Evolutionary conservation across 805 yeast species (phyloP).

Genomic region (Ogataea pilisensis): DNA sequence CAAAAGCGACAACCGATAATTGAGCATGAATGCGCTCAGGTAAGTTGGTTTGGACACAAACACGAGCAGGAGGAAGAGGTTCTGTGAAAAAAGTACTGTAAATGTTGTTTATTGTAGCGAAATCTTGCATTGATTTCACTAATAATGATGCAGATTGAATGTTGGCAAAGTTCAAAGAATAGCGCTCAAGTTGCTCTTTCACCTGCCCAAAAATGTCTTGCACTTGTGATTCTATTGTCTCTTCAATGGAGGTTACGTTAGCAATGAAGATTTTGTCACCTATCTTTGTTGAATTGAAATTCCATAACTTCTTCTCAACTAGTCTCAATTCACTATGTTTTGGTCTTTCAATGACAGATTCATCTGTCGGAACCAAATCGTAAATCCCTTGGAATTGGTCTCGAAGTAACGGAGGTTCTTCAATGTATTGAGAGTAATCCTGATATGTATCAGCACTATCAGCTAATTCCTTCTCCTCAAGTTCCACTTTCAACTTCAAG

Average conservation of each 20-base stretch:
- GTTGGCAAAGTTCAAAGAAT: conserved; percentile 37
- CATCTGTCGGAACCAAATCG: conserved; percentile 3
- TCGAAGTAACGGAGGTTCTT: conserved; percentile 37
- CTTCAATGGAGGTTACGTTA: conserved; percentile 35
- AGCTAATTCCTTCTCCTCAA: conserved; percentile 27
- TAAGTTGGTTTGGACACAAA: conserved; percentile 66
- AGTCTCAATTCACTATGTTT: neutral
- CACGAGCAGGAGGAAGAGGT: conserved; percentile 82
- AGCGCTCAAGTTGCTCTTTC: conserved; percentile 26
- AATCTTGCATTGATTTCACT: conserved; percentile 60
- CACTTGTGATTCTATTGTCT: conserved; percentile 41
- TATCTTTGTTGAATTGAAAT: conserved; percentile 14
- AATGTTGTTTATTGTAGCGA: conserved; percentile 54
- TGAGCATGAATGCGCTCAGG: conserved; percentile 40
- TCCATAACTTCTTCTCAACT: conserved; percentile 1
- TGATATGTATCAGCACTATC: conserved; percentile 13
- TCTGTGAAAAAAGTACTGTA: conserved; percentile 54
- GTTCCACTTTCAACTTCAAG: conserved; percentile 50
- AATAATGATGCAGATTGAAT: conserved; percentile 60
- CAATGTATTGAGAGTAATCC: conserved; percentile 15
- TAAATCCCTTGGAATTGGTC: conserved; percentile 36
- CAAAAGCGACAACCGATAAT: conserved; percentile 55
- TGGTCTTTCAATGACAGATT: neutral
- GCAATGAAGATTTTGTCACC: conserved; percentile 38
- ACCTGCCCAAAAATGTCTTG: conserved; percentile 46